A percentile compares a stretch with the other conserved stretches of the same genome.
Conservation (phyloP, 2,329 filamentous ascomycete genomes). For the Sarocladium strictum region DNA sequence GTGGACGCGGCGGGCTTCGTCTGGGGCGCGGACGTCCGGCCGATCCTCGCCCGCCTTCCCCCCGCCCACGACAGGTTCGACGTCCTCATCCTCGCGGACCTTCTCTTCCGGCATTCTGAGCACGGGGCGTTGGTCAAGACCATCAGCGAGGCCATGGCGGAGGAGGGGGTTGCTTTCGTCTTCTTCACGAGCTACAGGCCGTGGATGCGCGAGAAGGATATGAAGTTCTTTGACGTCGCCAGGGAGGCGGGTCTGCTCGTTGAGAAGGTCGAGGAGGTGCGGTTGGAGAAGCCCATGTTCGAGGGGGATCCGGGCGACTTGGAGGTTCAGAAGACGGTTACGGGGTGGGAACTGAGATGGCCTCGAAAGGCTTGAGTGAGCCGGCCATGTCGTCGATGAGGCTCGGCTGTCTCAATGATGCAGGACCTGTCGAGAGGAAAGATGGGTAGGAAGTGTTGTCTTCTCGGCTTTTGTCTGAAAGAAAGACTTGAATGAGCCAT, state of each 20-base stretch:
- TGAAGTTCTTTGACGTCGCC: conserved; percentile 79
- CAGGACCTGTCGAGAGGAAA: too few species aligned
- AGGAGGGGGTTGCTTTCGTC: conserved; percentile 57
- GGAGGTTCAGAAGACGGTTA: conserved; percentile 73
- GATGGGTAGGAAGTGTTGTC: too few species aligned
- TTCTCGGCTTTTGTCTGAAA: too few species aligned
- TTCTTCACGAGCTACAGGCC: conserved; percentile 94
- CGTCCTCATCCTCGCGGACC: conserved; percentile 77
- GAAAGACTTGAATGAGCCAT: too few species aligned
- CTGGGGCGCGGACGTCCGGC: conserved; percentile 65
- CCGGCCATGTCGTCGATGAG: too few species aligned
- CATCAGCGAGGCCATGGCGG: conserved; percentile 60
- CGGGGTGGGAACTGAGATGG: conserved; percentile 71
- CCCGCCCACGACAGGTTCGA: conserved; percentile 54
- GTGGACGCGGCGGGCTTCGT: conserved; percentile 67
- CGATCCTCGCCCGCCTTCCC: conserved; percentile 54
- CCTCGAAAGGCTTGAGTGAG: conserved; percentile 21
- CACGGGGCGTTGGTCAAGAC: conserved; percentile 72
- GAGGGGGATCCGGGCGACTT: conserved; percentile 83
- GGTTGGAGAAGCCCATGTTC: conserved; percentile 83
- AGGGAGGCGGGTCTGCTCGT: conserved; percentile 66
- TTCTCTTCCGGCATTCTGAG: conserved; percentile 87
- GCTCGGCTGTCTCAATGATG: too few species aligned
- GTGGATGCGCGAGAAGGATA: conserved; percentile 79
- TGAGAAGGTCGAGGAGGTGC: conserved; percentile 72